Percentiles rank a stretch among this genome's conserved stretches.
Conservation (phyloP, 257 asterid genomes). For the Plantago ovata region DNA sequence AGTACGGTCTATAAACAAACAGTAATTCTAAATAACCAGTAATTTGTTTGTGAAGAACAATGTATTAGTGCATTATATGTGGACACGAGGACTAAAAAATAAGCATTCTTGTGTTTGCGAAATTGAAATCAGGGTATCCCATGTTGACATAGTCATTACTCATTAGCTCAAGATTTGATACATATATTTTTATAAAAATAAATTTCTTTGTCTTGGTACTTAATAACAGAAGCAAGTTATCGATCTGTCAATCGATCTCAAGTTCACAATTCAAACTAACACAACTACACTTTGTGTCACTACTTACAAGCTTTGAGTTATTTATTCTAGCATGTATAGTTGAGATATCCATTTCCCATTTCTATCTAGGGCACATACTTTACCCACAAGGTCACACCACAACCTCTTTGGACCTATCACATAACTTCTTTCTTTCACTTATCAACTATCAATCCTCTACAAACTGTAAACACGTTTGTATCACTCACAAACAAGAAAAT, state of each 20-base stretch:
- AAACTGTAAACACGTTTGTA: no score
- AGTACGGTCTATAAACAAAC: no score
- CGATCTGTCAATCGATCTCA: neutral
- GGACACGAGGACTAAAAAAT: neutral
- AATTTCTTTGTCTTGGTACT: neutral
- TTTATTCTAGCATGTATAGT: neutral
- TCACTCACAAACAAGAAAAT: no score
- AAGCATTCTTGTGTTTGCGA: neutral
- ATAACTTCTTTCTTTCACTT: no score
- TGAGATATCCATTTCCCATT: neutral
- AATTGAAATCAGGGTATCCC: neutral
- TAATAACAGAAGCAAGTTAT: slow-evolving; percentile 3
- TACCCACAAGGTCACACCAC: no score
- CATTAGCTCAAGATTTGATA: no score
- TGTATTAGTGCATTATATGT: neutral
- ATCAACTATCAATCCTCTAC: no score
- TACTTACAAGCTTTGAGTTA: neutral
- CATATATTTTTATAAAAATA: neutral
- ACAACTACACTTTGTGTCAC: neutral
- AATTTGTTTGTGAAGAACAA: no score
- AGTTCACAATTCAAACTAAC: neutral
- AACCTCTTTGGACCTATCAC: no score
- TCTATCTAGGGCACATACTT: no score
- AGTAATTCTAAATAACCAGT: no score
- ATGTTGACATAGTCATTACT: neutral